Evolutionary conservation across 106 monocot species (phyloP).

Genomic region (Vanilla planifolia): DNA sequence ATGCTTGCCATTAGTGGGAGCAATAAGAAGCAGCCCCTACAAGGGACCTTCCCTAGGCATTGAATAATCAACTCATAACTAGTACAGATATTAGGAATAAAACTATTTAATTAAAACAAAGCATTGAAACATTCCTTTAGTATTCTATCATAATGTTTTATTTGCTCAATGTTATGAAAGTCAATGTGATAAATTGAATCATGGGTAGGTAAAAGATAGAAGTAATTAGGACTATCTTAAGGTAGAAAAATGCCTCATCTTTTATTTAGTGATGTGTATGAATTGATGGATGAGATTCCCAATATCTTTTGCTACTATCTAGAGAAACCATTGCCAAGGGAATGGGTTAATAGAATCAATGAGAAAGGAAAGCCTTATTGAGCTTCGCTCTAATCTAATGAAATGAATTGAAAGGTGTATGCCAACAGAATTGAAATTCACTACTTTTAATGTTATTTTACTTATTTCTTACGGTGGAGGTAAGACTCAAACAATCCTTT

Average conservation of each 20-base stretch:
- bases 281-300: conserved; percentile 12
- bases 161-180: conserved; percentile 11
- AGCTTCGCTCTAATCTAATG: no score
- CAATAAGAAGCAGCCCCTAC: no score
- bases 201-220: conserved; percentile 44
- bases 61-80: no score
- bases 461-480: no score
- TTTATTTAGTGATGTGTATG: neutral
- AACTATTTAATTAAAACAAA: conserved; percentile 16
- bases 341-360: conserved; percentile 16
- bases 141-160: conserved; percentile 8
- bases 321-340: conserved; percentile 59
- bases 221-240: conserved; percentile 87
- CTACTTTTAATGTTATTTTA: no score
- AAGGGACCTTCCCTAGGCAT: no score
- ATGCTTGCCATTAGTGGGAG: no score
- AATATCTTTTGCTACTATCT: conserved; percentile 62
- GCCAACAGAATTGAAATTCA: no score
- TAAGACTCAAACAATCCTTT: no score
- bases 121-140: neutral
- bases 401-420: no score
- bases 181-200: conserved; percentile 1
- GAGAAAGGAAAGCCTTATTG: conserved; percentile 24
- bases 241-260: conserved; percentile 74
- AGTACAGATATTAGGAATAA: no score